Evolutionary conservation across 2,329 filamentous ascomycete species (phyloP).

Genomic region (Hypoxylon sp.): DNA sequence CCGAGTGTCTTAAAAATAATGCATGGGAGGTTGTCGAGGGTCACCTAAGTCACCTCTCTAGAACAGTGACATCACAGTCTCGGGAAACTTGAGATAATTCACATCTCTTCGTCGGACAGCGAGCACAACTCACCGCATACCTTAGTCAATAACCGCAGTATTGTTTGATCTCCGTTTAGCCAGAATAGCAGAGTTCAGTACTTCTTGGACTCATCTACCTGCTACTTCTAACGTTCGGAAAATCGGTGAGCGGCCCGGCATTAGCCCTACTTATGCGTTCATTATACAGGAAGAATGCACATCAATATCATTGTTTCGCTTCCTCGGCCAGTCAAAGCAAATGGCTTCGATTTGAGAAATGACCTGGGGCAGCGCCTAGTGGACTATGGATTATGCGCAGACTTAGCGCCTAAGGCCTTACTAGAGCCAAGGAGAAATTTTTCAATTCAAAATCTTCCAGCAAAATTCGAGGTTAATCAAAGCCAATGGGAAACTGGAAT

Average conservation of each 20-base stretch:
- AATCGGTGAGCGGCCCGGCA: constrained; percentile 58
- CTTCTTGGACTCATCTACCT: constrained; percentile 47
- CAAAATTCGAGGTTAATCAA: constrained; percentile 28
- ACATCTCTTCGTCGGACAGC: constrained; percentile 27
- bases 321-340: constrained; percentile 38
- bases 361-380: constrained; percentile 22
- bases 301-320: constrained; percentile 41
- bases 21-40: constrained; percentile 34
- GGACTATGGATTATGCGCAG: constrained; percentile 28
- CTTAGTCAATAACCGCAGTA: constrained; percentile 30
- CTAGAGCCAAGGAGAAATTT: constrained; percentile 9
- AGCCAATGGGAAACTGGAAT: constrained; percentile 24
- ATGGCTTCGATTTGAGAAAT: constrained; percentile 30
- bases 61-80: constrained; percentile 34
- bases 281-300: constrained; percentile 48
- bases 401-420: constrained; percentile 29
- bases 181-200: constrained; percentile 53
- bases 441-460: constrained; percentile 23
- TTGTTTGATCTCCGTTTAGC: constrained; percentile 61
- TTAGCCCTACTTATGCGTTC: constrained; percentile 43
- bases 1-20: constrained; percentile 38
- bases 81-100: constrained; percentile 26
- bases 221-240: constrained; percentile 53
- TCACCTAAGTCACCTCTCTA: constrained; percentile 28
- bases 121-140: constrained; percentile 32